A percentile compares a stretch with the other conserved stretches of the same genome.
These are phyloP conservation scores for Rhodotorula kratochvilovae DNA, from an alignment of 768 basidiomycete genomes.

Conservation along the genomic window DNA sequence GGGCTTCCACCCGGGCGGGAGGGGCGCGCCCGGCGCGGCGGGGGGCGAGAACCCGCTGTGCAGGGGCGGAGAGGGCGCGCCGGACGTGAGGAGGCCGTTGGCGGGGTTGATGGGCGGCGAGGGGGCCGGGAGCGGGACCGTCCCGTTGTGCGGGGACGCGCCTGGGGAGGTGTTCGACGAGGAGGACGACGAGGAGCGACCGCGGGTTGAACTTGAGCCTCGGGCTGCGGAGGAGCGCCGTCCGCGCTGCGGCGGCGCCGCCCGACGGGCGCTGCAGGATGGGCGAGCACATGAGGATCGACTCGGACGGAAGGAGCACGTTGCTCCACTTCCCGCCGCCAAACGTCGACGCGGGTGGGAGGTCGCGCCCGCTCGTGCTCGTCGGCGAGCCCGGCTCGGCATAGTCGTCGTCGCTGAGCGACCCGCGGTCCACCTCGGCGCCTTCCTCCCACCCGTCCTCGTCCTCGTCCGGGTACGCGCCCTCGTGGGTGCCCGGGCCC, in stretches of 20 bases:
- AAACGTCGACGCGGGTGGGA: constrained; percentile 1
- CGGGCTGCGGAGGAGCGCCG: constrained; percentile 8
- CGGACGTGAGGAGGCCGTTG: neutral
- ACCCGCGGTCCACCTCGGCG: neutral
- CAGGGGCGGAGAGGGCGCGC: neutral
- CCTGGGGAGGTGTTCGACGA: neutral
- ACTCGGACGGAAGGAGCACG: constrained; percentile 35
- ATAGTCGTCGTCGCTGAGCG: constrained; percentile 5
- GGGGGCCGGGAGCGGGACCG: neutral
- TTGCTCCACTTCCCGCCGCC: constrained; percentile 17
- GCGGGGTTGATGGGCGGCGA: neutral
- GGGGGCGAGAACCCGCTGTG: neutral
- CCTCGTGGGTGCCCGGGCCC: neutral
- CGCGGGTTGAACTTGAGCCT: constrained; percentile 28
- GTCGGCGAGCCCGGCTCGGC: constrained; percentile 14
- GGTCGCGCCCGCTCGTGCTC: constrained; percentile 13
- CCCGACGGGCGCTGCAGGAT: constrained; percentile 23
- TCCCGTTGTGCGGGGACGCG: neutral
- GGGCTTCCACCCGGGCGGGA: constrained; percentile 22
- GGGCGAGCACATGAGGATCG: constrained; percentile 30
- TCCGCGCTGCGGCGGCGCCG: constrained; percentile 5
- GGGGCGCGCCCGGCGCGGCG: neutral
- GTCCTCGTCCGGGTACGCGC: constrained; percentile 1
- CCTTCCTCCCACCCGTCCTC: neutral
- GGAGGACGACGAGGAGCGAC: constrained; percentile 12